A percentile compares a stretch with the other conserved stretches of the same genome.
Conservation (phyloP, 2,329 filamentous ascomycete genomes). For the Verticillium tricorpus region DNA sequence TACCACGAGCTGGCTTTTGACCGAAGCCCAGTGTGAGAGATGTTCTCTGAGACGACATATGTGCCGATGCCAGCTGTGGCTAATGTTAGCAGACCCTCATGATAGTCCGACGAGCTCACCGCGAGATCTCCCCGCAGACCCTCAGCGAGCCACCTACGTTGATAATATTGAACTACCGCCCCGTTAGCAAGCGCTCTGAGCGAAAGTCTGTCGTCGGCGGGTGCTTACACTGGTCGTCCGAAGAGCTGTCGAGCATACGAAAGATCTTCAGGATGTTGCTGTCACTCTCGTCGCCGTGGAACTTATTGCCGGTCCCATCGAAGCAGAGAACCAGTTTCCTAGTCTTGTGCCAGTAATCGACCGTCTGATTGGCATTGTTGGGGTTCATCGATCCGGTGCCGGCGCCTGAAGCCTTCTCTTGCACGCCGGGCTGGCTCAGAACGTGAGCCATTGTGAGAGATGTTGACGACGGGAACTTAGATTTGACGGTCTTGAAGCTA, state of each 20-base stretch:
- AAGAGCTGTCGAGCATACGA: slow-evolving; percentile 61
- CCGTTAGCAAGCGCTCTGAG: background rate
- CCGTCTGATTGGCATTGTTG: background rate
- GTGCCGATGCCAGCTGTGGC: slow-evolving; percentile 63
- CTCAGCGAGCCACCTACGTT: slow-evolving; percentile 39
- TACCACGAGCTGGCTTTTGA: slow-evolving; percentile 63
- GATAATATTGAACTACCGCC: slow-evolving; percentile 51
- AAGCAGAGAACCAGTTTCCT: slow-evolving; percentile 57
- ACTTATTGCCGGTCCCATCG: slow-evolving; percentile 61
- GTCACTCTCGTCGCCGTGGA: slow-evolving; percentile 57
- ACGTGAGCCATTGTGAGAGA: background rate
- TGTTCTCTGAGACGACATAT: slow-evolving; percentile 58
- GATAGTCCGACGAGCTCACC: too few species aligned
- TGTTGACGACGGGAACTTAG: background rate
- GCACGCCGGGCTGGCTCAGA: background rate
- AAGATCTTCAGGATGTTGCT: slow-evolving; percentile 68
- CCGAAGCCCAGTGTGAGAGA: slow-evolving; percentile 51
- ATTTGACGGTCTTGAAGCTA: too few species aligned
- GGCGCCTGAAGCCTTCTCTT: background rate
- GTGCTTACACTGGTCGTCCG: slow-evolving; percentile 52
- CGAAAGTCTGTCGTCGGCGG: background rate
- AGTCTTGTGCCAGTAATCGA: slow-evolving; percentile 1
- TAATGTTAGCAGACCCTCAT: background rate
- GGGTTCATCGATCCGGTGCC: background rate
- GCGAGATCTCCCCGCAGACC: too few species aligned